phyloP scores from a whole-genome alignment of 2,329 filamentous ascomycete genomes.

The Cercospora berteroae region DNA sequence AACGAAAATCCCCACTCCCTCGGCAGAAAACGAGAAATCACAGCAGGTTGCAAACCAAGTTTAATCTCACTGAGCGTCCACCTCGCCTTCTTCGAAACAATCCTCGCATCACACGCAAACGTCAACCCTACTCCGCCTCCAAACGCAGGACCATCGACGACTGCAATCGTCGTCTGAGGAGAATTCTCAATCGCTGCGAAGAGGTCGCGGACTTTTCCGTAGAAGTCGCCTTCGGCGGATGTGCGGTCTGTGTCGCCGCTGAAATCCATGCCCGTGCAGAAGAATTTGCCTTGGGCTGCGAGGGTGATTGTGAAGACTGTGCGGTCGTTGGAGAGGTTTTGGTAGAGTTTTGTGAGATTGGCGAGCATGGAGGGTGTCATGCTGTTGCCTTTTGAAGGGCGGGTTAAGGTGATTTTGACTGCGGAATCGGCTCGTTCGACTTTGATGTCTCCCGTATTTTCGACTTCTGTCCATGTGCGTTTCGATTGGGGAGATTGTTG shows the following conservation, averaged over 20 bases:
- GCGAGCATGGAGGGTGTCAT: background rate
- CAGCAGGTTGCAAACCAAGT: background rate
- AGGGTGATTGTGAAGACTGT: background rate
- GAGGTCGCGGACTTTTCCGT: background rate
- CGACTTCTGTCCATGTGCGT: background rate
- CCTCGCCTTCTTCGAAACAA: background rate
- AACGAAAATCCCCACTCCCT: background rate
- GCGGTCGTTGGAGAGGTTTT: background rate
- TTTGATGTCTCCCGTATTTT: background rate
- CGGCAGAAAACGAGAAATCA: background rate
- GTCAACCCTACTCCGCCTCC: background rate
- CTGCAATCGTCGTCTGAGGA: background rate
- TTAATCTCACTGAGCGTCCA: background rate
- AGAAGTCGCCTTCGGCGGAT: background rate
- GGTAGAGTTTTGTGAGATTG: background rate
- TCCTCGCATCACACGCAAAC: background rate
- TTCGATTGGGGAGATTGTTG: background rate
- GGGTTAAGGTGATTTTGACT: background rate
- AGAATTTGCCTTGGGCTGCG: background rate
- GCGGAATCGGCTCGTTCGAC: background rate
- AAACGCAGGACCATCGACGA: background rate
- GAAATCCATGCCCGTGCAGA: background rate
- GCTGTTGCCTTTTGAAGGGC: background rate
- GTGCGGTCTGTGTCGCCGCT: background rate
- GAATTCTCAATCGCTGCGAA: background rate